Base-by-base conservation (phyloP, 768 basidiomycete species). In the Termitomyces sp. region DNA sequence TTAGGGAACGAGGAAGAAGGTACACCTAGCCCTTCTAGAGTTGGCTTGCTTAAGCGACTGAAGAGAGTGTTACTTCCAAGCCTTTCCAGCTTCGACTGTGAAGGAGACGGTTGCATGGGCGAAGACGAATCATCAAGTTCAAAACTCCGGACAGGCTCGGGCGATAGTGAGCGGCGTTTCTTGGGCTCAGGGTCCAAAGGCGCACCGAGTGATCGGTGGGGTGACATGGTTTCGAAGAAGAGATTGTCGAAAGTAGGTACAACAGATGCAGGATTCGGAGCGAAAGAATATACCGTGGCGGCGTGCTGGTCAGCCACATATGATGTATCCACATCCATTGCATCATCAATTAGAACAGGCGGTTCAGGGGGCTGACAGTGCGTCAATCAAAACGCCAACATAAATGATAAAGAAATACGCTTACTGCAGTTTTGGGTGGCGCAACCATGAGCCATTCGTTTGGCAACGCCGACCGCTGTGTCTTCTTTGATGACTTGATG, bases 291-390 rank as follows among this genome's bases (percentile, higher is more conserved):
- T 22, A 57, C 67, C 55, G 54, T 59, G 45, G 59, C 54, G 28
- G 61, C 63, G 40, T 67, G 63, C 51, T 68, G 55, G 63, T 72
- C 66, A 46, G 73, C 69, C 45, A 68, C 66, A 56, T 73, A 77
- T 19, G 80, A 80, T 17, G 79, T 77, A 65, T 93, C 90, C 35
- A 92, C 78, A 60, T 93, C 90, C 90, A 92, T 93, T 30, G 84
- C 85, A 68, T 89, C 78, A 61, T 83, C 80, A 42, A 71, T 72
- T 28, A 78, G 75, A 49, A 80, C 78, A 15, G 75, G 67, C 43
- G 70, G 66, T 57, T 70, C 69, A 17, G 72, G 70, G 49, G 70
- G 72, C 73, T 77, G 65, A 65, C 65, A 63, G 37, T 45, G 44
- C 11, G 51, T 58, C 42, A 56, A 38, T 45, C 45, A 45, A 26